Base-by-base conservation (phyloP, 1,284 basidiomycete species). In the Ganoderma leucocontextum region DNA sequence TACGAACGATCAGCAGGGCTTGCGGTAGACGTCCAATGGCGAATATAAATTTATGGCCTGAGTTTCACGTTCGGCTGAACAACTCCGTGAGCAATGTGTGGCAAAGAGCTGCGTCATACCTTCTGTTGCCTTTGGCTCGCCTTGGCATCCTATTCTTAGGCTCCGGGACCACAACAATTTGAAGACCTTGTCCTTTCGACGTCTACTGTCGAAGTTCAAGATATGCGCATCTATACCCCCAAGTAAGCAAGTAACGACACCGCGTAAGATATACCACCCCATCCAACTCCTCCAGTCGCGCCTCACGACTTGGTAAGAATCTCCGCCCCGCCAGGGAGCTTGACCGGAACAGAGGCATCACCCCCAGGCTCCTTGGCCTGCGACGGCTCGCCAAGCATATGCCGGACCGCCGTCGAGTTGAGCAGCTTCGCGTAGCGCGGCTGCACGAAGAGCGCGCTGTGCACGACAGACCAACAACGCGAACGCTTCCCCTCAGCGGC, bases 381-480 rank as follows among this genome's bases (percentile, higher is more conserved):
- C n/a, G 69, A 70, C 13, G 77, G 78, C 62, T 76, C 75, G 22
- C 79, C 78, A n/a, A 81, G 64, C 60, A 76, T 73, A 25, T 76
- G 74, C 29, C 74, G 73, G 10, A 80, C 76, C 29, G 73, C 73
- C 60, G 70, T 72, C 7, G 76, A 81, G 74, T 83, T 82, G 47
- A 90, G 79, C 62, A 88, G 83, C 70, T 85, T 84, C 1, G 89
- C 89, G 75, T 89, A 88, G 71, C 85, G 85, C 0, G 89, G 90
- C 74, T 92, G 88, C 39, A 92, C 81, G 76, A 91, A 91, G 19
- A 91, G 76, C 0, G 84, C 87, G 6, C 86, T 87, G 65, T 10
- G n/a, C n/a, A 12, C 12, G 42, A 17, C 17, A 15, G 8, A 44
- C 17, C 42, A 19, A n/a, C 8, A 36, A 55, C 2, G 12, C n/a